These are phyloP conservation scores for Pseudogymnoascus sp. DNA, from an alignment of 2,329 filamentous ascomycete genomes.

Conservation along the genomic window DNA sequence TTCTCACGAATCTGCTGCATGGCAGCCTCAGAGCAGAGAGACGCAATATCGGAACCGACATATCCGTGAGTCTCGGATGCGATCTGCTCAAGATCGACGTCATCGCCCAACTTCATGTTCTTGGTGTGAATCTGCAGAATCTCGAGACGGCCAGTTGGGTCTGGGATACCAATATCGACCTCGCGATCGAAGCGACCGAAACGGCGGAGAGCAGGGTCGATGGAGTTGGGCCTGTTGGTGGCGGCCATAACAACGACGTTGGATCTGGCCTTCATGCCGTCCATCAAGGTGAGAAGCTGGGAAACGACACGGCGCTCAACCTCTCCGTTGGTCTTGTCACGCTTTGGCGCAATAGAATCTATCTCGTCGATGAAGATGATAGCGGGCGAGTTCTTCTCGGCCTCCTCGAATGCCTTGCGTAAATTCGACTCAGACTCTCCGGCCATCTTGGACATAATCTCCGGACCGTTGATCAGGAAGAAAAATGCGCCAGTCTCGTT, in stretches of 20 bases:
- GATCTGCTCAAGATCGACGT: conserved; percentile 94
- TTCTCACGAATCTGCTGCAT: conserved; percentile 99
- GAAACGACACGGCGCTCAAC: conserved; percentile 98
- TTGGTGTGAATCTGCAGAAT: conserved; percentile 99
- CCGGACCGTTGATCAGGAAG: conserved; percentile 97
- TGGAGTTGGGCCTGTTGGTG: conserved; percentile 97
- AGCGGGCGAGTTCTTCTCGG: conserved; percentile 97
- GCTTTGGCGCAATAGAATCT: conserved; percentile 97
- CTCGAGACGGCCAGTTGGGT: conserved; percentile 96
- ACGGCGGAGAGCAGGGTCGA: conserved; percentile 92
- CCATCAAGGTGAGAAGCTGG: conserved; percentile 94
- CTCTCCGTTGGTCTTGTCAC: conserved; percentile 99
- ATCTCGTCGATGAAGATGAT: conserved; percentile 99
- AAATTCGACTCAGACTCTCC: conserved; percentile 98
- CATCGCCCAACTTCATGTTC: conserved; percentile 99
- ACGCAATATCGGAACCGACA: conserved; percentile 95
- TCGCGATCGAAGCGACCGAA: conserved; percentile 99
- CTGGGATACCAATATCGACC: conserved; percentile 95
- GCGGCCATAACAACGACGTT: conserved; percentile 99
- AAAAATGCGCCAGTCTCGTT: conserved; percentile 99
- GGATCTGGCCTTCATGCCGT: conserved; percentile 98
- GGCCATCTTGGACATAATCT: conserved; percentile 99
- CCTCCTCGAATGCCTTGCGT: conserved; percentile 98
- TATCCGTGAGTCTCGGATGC: conserved; percentile 98
- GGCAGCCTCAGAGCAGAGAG: conserved; percentile 95